These are phyloP conservation scores for Nannizzia gypsea DNA, from an alignment of 2,329 filamentous ascomycete species.

Conservation along the genomic window DNA sequence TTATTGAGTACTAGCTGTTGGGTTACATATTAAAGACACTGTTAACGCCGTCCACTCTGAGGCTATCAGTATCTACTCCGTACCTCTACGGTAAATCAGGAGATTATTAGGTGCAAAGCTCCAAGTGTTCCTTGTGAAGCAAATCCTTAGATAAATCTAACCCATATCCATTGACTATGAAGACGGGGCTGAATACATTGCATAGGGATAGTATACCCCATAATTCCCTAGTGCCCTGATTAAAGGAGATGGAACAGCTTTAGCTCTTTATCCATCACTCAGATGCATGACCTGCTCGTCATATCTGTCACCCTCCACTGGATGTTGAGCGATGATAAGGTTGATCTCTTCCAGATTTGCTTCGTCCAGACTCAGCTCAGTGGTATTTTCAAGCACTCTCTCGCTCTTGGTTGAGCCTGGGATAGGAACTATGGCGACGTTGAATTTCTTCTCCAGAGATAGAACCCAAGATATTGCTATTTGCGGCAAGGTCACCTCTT, in stretches of 20 bases:
- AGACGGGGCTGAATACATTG: no score
- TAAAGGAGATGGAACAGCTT: background rate
- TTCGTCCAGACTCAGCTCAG: background rate
- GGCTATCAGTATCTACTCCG: no score
- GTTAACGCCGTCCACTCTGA: no score
- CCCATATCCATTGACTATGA: no score
- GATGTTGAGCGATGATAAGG: background rate
- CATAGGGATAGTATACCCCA: no score
- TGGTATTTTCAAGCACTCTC: slow-evolving; percentile 5
- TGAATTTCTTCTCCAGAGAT: slow-evolving; percentile 26
- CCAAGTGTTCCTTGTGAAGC: no score
- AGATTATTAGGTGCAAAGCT: no score
- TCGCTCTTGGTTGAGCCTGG: slow-evolving; percentile 19
- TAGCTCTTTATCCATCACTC: background rate
- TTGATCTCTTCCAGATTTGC: slow-evolving; percentile 4
- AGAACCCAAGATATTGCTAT: slow-evolving; percentile 41
- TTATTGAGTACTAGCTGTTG: no score
- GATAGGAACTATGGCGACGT: slow-evolving; percentile 15
- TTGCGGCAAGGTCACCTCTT: slow-evolving; percentile 35
- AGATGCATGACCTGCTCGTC: background rate
- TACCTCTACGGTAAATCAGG: no score
- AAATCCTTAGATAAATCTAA: no score
- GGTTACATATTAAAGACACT: no score
- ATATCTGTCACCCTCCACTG: slow-evolving; percentile 3
- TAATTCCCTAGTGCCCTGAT: background rate